Evolutionary conservation across 495 filamentous ascomycete genomes (phyloP).

Genomic region (Trichoderma gamsii): DNA sequence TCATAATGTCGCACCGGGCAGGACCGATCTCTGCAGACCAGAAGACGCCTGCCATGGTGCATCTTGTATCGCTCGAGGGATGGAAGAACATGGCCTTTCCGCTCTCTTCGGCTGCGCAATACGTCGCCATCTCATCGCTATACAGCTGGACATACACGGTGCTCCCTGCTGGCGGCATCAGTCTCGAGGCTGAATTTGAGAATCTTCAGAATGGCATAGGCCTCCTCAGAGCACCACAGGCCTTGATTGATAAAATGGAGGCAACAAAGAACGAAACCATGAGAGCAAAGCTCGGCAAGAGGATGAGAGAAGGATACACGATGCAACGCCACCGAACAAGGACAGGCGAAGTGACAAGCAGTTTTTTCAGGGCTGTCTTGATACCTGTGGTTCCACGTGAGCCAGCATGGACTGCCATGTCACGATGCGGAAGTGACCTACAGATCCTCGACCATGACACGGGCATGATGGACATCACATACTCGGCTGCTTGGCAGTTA

Average conservation of each 20-base stretch:
- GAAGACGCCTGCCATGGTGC: conserved; percentile 22
- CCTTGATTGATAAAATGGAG: no score
- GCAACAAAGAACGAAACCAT: no score
- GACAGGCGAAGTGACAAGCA: conserved; percentile 39
- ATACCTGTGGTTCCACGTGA: conserved; percentile 27
- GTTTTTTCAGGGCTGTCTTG: conserved; percentile 39
- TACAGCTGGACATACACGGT: conserved; percentile 42
- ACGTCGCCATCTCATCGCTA: conserved; percentile 36
- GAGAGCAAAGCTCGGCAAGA: conserved; percentile 17
- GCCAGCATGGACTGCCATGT: conserved; percentile 22
- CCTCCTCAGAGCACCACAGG: no score
- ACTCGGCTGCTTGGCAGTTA: conserved; percentile 42
- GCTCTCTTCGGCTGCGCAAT: not conserved
- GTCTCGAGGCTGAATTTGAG: conserved; percentile 24
- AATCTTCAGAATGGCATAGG: no score
- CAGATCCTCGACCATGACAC: conserved; percentile 41
- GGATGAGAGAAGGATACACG: conserved; percentile 37
- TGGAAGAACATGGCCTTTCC: conserved; percentile 21
- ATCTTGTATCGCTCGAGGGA: conserved; percentile 37
- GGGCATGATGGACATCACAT: conserved; percentile 46
- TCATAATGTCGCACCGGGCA: conserved; percentile 32
- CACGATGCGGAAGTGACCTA: conserved; percentile 28
- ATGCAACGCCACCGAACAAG: conserved; percentile 28
- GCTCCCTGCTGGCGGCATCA: conserved; percentile 32
- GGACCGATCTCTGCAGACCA: conserved; percentile 26